Conservation (phyloP, 1,284 basidiomycete genomes). For the Austropuccinia psidii region DNA sequence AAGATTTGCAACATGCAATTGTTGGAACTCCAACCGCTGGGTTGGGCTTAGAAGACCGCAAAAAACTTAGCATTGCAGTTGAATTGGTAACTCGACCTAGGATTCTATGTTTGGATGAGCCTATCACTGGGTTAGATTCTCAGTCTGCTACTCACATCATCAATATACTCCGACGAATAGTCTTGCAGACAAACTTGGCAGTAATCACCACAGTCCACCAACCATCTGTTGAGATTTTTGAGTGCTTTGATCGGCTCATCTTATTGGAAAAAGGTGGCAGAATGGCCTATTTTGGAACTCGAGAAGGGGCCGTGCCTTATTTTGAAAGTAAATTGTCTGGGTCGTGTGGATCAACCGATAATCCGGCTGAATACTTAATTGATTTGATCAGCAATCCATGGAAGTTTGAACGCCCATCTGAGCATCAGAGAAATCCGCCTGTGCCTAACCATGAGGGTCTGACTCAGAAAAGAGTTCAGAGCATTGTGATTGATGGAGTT, state of each 20-base stretch:
- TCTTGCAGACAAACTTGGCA: conserved; percentile 38
- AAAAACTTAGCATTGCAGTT: conserved; percentile 32
- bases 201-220: conserved; percentile 44
- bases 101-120: conserved; percentile 45
- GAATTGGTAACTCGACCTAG: conserved; percentile 40
- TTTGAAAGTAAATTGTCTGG: conserved; percentile 16
- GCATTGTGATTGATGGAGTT: not conserved
- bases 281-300: conserved; percentile 18
- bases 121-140: conserved; percentile 42
- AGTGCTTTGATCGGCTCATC: conserved; percentile 21
- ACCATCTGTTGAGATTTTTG: conserved; percentile 43
- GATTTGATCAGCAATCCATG: not conserved
- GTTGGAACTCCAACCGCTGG: conserved; percentile 29
- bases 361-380: conserved; percentile 37
- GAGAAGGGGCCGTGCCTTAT: conserved; percentile 26
- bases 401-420: not conserved
- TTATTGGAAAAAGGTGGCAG: conserved; percentile 20
- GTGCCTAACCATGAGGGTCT: not conserved
- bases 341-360: not conserved
- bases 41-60: conserved; percentile 26
- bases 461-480: not conserved
- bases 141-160: conserved; percentile 41
- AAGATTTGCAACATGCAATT: conserved; percentile 20
- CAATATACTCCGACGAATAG: conserved; percentile 38
- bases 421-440: not conserved